Evolutionary conservation across 2,329 filamentous ascomycete genomes (phyloP).

Genomic region (Talaromyces sp.): DNA sequence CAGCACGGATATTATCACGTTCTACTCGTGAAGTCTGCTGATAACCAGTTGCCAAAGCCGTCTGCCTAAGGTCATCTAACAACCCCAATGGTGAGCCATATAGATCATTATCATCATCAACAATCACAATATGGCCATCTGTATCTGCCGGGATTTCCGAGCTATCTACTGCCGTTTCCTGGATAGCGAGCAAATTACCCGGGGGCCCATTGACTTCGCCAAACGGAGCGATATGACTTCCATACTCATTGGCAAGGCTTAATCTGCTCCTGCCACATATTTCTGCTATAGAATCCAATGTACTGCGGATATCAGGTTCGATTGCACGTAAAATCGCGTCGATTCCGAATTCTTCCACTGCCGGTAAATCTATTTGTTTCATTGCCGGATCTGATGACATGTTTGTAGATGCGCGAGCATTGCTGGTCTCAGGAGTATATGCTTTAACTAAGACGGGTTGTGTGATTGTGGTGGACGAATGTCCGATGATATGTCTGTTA

Average conservation of each 20-base stretch:
- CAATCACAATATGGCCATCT: constrained; percentile 32
- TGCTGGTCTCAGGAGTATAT: constrained; percentile 34
- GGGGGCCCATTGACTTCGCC: constrained; percentile 52
- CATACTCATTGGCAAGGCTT: constrained; percentile 62
- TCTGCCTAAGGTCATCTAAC: constrained; percentile 33
- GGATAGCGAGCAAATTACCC: constrained; percentile 40
- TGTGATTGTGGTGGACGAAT: constrained; percentile 32
- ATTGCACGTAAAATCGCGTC: constrained; percentile 55
- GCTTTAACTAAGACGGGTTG: constrained; percentile 46
- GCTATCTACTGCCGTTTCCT: constrained; percentile 41
- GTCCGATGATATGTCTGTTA: constrained; percentile 23
- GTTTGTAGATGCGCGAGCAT: constrained; percentile 23
- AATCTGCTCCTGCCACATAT: constrained; percentile 61
- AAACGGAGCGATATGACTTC: constrained; percentile 59
- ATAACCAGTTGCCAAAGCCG: constrained; percentile 24
- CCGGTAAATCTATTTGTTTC: constrained; percentile 39
- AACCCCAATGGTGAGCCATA: constrained; percentile 38
- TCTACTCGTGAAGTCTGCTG: constrained; percentile 17
- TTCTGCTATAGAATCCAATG: constrained; percentile 61
- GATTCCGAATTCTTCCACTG: constrained; percentile 54
- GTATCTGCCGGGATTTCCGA: constrained; percentile 37
- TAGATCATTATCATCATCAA: constrained; percentile 32
- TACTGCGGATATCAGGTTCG: constrained; percentile 56
- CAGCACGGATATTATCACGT: background rate
- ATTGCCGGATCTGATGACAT: constrained; percentile 31